phyloP scores from a whole-genome alignment of 1,139 yeast genomes.

The Entelexis paramagnoliae region DNA sequence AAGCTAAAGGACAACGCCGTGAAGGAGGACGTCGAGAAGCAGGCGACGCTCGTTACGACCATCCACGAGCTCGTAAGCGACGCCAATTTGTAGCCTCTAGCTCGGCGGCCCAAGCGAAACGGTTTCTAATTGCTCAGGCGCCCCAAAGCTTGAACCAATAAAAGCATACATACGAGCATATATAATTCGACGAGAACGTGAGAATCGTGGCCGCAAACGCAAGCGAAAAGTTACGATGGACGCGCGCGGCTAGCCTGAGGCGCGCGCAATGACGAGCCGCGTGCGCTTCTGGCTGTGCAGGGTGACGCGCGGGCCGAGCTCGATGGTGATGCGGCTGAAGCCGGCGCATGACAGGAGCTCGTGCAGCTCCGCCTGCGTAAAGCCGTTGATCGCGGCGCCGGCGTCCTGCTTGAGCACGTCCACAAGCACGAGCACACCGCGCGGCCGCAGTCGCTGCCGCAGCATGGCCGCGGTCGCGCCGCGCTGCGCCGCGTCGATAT shows the following conservation, averaged over 20 bases:
- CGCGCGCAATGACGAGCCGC: constrained; percentile 5
- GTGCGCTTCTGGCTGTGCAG: constrained; percentile 9
- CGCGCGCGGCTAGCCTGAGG: neutral
- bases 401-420: constrained; percentile 9
- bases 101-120: no score
- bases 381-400: constrained; percentile 5
- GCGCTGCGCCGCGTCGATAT: constrained; percentile 1
- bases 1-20: constrained; percentile 41
- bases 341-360: neutral
- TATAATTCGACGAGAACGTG: no score
- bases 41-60: constrained; percentile 28
- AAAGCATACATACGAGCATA: no score
- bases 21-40: constrained; percentile 44
- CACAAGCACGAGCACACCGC: constrained; percentile 13
- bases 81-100: no score
- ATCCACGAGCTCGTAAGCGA: constrained; percentile 2
- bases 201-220: no score
- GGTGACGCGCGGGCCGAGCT: constrained; percentile 13
- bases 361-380: neutral
- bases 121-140: no score
- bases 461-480: neutral
- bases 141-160: no score
- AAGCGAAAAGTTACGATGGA: no score
- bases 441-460: neutral
- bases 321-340: neutral